Percentiles rank a stretch among this genome's conserved stretches.
Evolutionary conservation across 495 filamentous ascomycete species (phyloP).

Genomic region (Talaromyces adpressus): DNA sequence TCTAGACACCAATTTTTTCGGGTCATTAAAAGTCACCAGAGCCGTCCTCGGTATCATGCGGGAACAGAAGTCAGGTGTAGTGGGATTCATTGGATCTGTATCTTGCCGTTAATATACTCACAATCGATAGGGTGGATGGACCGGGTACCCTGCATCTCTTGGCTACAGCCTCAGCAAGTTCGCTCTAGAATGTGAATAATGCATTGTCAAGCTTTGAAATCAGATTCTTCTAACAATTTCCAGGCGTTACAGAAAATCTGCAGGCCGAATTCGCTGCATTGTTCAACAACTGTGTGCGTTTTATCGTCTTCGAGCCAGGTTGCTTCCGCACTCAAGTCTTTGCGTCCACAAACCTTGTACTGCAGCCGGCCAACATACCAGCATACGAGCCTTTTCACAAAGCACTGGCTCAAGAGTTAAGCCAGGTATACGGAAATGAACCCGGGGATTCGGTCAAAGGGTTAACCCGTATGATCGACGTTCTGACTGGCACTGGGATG

Average conservation of each 20-base stretch:
- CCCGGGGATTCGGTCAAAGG: conserved; percentile 38
- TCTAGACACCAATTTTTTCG: conserved; percentile 46
- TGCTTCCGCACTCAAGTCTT: conserved; percentile 6
- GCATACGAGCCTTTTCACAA: neutral
- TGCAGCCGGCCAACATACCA: neutral
- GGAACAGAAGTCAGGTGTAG: conserved; percentile 28
- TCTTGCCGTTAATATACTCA: neutral
- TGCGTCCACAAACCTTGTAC: neutral
- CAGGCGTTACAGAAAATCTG: conserved; percentile 23
- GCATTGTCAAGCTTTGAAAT: neutral
- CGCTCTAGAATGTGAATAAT: conserved; percentile 23
- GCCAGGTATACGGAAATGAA: conserved; percentile 16
- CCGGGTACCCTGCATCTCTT: conserved; percentile 14
- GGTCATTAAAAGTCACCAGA: conserved; percentile 33
- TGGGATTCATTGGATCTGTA: conserved; percentile 29
- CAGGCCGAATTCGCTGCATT: conserved; percentile 27
- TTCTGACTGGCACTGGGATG: conserved; percentile 28
- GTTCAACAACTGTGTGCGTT: conserved; percentile 26
- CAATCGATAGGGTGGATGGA: conserved; percentile 10
- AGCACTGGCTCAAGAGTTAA: neutral
- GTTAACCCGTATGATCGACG: conserved; percentile 37
- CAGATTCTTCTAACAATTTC: neutral
- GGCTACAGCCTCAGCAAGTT: conserved; percentile 43
- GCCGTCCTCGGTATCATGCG: conserved; percentile 38
- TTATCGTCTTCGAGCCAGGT: conserved; percentile 2